Percentiles rank a stretch among this genome's conserved stretches.
These are phyloP conservation scores for Talaromyces sp. DNA, from an alignment of 2,329 filamentous ascomycete genomes.

Conservation along the genomic window DNA sequence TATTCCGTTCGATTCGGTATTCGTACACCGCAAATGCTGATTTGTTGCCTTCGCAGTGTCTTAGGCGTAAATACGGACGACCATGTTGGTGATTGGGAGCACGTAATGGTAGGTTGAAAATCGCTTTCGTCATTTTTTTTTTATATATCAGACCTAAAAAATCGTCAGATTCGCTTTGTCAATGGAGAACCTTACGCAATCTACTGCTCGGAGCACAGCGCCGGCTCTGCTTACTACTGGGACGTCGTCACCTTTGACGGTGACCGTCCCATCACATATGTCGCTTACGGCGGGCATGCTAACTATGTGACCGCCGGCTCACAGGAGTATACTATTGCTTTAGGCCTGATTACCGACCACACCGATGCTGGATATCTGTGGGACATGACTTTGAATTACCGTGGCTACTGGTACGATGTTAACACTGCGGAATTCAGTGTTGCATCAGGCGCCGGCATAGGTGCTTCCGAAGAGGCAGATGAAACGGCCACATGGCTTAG, in stretches of 20 bases:
- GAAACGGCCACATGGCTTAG: constrained; percentile 10
- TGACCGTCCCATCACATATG: constrained; percentile 5
- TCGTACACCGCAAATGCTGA: not conserved
- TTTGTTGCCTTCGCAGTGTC: not conserved
- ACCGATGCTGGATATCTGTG: constrained; percentile 10
- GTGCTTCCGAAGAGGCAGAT: not conserved
- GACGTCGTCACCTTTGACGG: constrained; percentile 6
- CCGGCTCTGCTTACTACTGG: constrained; percentile 10
- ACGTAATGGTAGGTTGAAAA: not conserved
- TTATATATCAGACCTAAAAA: not conserved
- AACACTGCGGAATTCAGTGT: not conserved
- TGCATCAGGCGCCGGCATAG: not conserved
- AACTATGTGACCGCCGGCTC: constrained; percentile 12
- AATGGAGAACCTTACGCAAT: not conserved
- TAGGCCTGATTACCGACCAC: constrained; percentile 1
- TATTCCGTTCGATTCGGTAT: not conserved
- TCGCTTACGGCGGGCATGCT: constrained; percentile 7
- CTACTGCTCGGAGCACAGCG: constrained; percentile 11
- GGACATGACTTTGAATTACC: constrained; percentile 9
- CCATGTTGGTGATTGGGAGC: not conserved
- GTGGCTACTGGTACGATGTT: not conserved
- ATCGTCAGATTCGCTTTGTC: not conserved
- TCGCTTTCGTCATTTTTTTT: not conserved
- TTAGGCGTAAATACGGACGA: not conserved
- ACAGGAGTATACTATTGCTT: constrained; percentile 11